These are phyloP conservation scores for Cytospora schulzeri DNA, from an alignment of 2,329 filamentous ascomycete species.

Conservation along the genomic window DNA sequence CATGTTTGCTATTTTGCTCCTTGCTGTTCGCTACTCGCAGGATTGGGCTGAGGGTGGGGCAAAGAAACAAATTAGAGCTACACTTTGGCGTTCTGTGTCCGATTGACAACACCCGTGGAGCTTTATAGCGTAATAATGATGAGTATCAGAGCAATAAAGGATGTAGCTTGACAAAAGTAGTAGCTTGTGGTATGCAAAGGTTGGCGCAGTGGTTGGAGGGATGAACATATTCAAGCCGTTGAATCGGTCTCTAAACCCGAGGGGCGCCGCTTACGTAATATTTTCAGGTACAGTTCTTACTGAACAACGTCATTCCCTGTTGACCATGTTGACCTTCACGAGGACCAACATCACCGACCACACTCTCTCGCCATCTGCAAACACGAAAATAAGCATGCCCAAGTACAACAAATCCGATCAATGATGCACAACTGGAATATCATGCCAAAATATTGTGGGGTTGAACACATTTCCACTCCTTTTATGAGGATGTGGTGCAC, in stretches of 20 bases:
- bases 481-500: too few species aligned
- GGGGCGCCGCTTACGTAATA: not conserved
- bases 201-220: not conserved
- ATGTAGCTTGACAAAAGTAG: not conserved
- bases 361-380: not conserved
- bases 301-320: not conserved
- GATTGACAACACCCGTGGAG: not conserved
- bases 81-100: not conserved
- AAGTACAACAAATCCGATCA: not conserved
- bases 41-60: not conserved
- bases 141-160: not conserved
- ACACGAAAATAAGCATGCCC: too few species aligned
- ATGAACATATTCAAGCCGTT: not conserved
- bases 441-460: too few species aligned
- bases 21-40: conserved; percentile 12
- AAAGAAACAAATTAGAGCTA: conserved; percentile 2
- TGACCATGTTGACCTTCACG: too few species aligned
- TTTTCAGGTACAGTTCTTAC: not conserved
- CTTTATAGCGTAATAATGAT: not conserved
- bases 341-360: not conserved
- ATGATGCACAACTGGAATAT: too few species aligned
- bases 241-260: not conserved
- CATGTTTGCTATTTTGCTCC: conserved; percentile 42
- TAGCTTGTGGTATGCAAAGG: not conserved
- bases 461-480: too few species aligned